Conservation (phyloP, 176 grass and related monocot species). For the Oryza meridionalis region DNA sequence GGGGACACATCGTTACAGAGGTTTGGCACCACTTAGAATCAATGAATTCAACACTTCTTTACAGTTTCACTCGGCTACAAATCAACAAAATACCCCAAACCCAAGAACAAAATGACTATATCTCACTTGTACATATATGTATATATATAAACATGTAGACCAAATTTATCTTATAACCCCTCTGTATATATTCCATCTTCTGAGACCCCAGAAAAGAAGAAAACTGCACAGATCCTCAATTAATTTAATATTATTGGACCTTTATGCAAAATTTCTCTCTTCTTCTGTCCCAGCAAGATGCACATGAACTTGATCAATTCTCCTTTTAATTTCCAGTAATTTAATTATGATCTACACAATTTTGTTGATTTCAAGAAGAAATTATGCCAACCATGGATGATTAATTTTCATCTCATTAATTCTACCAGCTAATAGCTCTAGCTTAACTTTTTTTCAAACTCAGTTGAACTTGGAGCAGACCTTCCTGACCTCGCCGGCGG, state of each 20-base stretch:
- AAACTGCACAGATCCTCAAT: conserved; percentile 13
- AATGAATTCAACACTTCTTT: conserved; percentile 26
- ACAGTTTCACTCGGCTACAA: conserved; percentile 1
- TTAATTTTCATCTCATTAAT: background rate
- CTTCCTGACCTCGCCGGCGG: conserved; percentile 64
- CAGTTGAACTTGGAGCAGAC: conserved; percentile 88
- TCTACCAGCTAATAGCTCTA: background rate
- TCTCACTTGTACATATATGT: conserved; percentile 17
- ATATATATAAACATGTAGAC: background rate
- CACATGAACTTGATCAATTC: background rate
- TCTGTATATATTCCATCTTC: background rate
- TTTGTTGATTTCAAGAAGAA: conserved; percentile 8
- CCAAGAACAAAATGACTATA: background rate
- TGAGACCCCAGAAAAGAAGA: conserved; percentile 8
- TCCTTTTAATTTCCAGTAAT: background rate
- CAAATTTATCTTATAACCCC: conserved; percentile 6
- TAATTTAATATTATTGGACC: background rate
- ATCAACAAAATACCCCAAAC: background rate
- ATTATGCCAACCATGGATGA: background rate
- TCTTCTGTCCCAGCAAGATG: background rate
- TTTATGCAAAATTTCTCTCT: conserved; percentile 3
- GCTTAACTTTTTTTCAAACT: background rate
- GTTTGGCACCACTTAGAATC: conserved; percentile 10
- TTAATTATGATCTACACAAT: conserved; percentile 40
- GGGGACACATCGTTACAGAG: conserved; percentile 4